Evolutionary conservation across 306 rosid genomes (phyloP).

Genomic region (peach (Prunus persica)): DNA sequence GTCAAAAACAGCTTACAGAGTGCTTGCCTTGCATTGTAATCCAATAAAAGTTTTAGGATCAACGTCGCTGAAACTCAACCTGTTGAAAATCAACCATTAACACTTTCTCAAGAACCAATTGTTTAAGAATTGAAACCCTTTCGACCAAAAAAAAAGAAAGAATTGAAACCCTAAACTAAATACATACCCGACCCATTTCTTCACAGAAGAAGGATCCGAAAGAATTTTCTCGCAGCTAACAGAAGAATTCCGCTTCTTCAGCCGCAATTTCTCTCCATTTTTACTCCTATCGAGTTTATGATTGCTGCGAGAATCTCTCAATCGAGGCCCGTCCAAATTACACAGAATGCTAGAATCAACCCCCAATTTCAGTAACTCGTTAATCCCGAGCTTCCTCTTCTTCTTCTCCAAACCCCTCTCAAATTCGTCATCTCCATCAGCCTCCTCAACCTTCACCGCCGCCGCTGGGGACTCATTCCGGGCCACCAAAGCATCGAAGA

Average conservation of each 20-base stretch:
- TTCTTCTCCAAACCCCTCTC: constrained; percentile 28
- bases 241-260: constrained; percentile 37
- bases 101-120: neutral
- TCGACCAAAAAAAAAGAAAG: neutral
- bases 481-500: constrained; percentile 28
- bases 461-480: constrained; percentile 11
- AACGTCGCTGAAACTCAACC: constrained; percentile 67
- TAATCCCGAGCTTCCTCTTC: constrained; percentile 48
- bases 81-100: constrained; percentile 33
- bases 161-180: constrained; percentile 6
- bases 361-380: constrained; percentile 69
- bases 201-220: constrained; percentile 47
- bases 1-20: constrained; percentile 29
- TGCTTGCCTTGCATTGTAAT: constrained; percentile 86
- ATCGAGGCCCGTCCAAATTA: constrained; percentile 53
- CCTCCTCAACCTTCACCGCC: constrained; percentile 10
- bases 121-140: constrained; percentile 1
- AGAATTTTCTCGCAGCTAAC: constrained; percentile 35
- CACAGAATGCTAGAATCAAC: constrained; percentile 53
- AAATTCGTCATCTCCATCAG: constrained; percentile 14
- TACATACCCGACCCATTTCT: constrained; percentile 76
- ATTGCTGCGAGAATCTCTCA: constrained; percentile 69
- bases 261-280: constrained; percentile 27
- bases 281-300: constrained; percentile 9
- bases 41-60: constrained; percentile 76